These are phyloP conservation scores for Coniochaeta ligniaria DNA, from an alignment of 2,329 filamentous ascomycete species.

Conservation along the genomic window DNA sequence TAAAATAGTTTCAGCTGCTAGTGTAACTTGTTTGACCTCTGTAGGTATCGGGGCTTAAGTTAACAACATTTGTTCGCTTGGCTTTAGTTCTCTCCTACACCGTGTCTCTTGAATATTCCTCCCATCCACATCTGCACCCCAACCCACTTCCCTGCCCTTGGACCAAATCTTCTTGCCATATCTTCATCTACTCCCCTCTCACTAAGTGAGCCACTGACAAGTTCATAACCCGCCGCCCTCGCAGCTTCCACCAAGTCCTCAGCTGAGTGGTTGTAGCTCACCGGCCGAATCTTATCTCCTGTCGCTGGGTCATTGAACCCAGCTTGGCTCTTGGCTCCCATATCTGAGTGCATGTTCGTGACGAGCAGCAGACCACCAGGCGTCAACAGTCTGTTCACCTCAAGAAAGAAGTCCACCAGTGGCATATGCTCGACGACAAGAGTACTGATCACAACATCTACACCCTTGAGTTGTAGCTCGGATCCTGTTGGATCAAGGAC, in stretches of 20 bases:
- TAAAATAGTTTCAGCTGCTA: too few species aligned
- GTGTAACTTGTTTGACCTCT: too few species aligned
- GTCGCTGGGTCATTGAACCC: constrained; percentile 50
- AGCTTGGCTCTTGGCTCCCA: constrained; percentile 52
- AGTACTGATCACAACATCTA: constrained; percentile 50
- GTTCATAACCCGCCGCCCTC: constrained; percentile 34
- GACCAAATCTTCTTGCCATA: constrained; percentile 52
- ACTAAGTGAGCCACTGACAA: constrained; percentile 1
- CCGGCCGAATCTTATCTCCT: constrained; percentile 50
- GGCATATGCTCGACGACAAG: constrained; percentile 60
- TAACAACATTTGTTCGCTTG: not conserved
- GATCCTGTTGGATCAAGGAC: constrained; percentile 12
- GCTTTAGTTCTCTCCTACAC: not conserved
- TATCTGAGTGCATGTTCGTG: constrained; percentile 64
- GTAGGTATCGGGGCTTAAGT: too few species aligned
- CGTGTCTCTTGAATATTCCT: constrained; percentile 29
- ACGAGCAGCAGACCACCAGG: constrained; percentile 44
- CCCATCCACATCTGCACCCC: constrained; percentile 48
- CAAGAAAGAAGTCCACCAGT: constrained; percentile 38
- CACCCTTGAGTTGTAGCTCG: constrained; percentile 21
- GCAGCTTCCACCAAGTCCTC: constrained; percentile 41
- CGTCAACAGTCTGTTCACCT: constrained; percentile 34
- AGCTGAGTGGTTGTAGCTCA: constrained; percentile 49
- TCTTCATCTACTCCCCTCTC: constrained; percentile 24
- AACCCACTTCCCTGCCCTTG: constrained; percentile 58